These are phyloP conservation scores for Garcia nutans DNA, from an alignment of 345 rosid species.

Conservation along the genomic window DNA sequence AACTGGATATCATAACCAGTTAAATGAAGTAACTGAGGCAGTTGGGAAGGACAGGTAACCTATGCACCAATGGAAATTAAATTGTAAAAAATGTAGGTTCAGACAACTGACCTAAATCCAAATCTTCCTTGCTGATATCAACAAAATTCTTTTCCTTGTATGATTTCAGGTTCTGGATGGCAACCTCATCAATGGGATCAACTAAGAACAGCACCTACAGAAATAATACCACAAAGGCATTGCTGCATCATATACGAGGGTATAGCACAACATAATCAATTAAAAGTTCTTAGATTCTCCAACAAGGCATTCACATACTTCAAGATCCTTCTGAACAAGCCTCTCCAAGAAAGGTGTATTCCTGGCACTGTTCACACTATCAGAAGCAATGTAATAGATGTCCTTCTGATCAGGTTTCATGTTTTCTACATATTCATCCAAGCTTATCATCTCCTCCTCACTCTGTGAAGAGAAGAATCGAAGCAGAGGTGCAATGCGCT, in stretches of 20 bases:
- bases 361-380: slow-evolving; percentile 82
- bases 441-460: slow-evolving; percentile 86
- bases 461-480: slow-evolving; percentile 96
- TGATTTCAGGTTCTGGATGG: slow-evolving; percentile 80
- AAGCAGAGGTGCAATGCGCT: slow-evolving; percentile 92
- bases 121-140: slow-evolving; percentile 97
- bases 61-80: not conserved
- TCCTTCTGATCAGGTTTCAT: slow-evolving; percentile 97
- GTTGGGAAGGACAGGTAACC: not conserved
- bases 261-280: not conserved
- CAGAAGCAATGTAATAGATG: slow-evolving; percentile 84
- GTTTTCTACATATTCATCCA: slow-evolving; percentile 96
- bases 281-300: not conserved
- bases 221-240: slow-evolving; percentile 11
- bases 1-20: not conserved
- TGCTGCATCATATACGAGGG: slow-evolving; percentile 6
- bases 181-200: slow-evolving; percentile 94
- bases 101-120: slow-evolving; percentile 68
- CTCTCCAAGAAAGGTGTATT: slow-evolving; percentile 96
- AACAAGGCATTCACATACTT: slow-evolving; percentile 44
- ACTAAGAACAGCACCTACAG: slow-evolving; percentile 75
- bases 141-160: slow-evolving; percentile 95
- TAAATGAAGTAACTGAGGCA: not conserved
- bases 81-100: not conserved
- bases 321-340: slow-evolving; percentile 79